Conservation (phyloP, 345 rosid genomes). For the Lagerstroemia speciosa region DNA sequence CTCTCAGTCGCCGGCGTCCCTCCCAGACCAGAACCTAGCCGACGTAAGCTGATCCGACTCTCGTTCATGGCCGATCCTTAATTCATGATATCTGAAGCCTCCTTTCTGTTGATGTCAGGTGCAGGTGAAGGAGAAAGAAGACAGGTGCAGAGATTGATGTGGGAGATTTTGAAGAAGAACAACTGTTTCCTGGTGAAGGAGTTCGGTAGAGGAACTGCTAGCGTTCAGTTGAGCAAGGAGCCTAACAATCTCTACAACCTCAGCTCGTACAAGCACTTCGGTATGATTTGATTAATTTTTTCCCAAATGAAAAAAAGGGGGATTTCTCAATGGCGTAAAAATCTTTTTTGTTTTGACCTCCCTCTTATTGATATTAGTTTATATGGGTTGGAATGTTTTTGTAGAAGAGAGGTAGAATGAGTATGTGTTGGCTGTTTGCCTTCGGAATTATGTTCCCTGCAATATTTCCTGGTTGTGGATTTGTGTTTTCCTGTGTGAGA, state of each 20-base stretch:
- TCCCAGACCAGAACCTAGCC: no score
- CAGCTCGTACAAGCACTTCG: constrained; percentile 55
- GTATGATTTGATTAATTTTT: constrained; percentile 13
- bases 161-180: constrained; percentile 65
- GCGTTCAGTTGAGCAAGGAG: constrained; percentile 54
- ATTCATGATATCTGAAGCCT: no score
- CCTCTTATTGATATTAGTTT: neutral
- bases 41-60: no score
- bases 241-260: constrained; percentile 51
- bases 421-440: neutral
- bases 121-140: no score
- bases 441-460: neutral
- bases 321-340: neutral
- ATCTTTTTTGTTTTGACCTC: neutral
- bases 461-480: neutral
- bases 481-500: neutral
- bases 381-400: neutral
- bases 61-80: no score
- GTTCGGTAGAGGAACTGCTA: constrained; percentile 38
- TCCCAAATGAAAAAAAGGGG: neutral
- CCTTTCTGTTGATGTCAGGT: no score
- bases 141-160: no score
- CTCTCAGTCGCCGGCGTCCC: no score
- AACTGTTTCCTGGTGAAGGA: constrained; percentile 43
- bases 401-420: neutral